Evolutionary conservation across 2,329 filamentous ascomycete genomes (phyloP), one percentile per base, ranked within the genome.

Genomic region (Epichloe sp.): DNA sequence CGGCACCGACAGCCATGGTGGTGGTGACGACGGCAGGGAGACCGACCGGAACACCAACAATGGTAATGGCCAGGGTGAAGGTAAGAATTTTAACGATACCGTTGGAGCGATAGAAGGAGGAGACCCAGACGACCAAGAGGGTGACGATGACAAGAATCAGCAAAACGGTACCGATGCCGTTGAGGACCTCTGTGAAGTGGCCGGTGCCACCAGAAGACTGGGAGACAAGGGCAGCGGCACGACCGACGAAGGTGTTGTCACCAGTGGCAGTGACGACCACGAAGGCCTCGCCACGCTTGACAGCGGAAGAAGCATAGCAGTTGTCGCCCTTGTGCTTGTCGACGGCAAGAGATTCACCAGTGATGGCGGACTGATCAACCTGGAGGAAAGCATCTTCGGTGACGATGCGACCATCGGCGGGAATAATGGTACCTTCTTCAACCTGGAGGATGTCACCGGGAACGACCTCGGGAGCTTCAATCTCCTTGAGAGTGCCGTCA

Each of bases 21-120:
- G 88, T 95, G 62, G 89, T 95, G 54, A 94, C 88, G 72, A 95
- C 88, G 60, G 87, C 88, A 54, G 88, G 88, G 58, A 95, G 86
- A 83, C 88, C 88, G 70, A 95, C 88, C 50, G 88, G 88, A 26
- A 95, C 88, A 78, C 88, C 88, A 55, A 94, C 86, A 58, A 95
- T 91, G 61, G 87, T 93, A 61, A 95, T 90, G 58, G 86, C 88
- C 44, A 95, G 77, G 51, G 88, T 93, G 73, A 88, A 93, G 58
- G 86, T 77, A 46, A 95, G 81, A 54, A 95, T 94, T 5, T 71
- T 70, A 56, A 90, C 82, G 56, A 93, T 94, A 53, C 66, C 68
- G 70, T 91, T 90, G 63, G 85, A 90, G 54, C 88, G 85, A 74
- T 94, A 95, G 76, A 91, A 95, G 1, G 83, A 86, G 17, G 85